A percentile compares a stretch with the other conserved stretches of the same genome.
Evolutionary conservation across 179 eudicot genomes (phyloP).

Genomic region (Camellia oleifera): DNA sequence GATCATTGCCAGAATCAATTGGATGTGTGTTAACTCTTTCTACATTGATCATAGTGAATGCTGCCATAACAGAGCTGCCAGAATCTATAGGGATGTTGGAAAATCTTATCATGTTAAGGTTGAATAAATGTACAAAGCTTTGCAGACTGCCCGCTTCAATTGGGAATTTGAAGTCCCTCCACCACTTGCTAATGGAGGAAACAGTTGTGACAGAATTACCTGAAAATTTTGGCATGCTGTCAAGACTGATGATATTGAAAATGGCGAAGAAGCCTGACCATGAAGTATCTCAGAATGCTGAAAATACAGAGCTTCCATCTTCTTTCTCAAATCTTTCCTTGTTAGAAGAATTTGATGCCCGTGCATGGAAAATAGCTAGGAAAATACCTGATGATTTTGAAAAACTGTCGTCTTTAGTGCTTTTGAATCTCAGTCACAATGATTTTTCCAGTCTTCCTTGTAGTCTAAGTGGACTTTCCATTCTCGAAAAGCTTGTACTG

Average conservation of each 20-base stretch:
- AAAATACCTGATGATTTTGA: constrained; percentile 46
- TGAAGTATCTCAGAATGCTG: constrained; percentile 9
- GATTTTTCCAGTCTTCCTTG: constrained; percentile 51
- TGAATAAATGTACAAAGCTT: constrained; percentile 35
- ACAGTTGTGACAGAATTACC: constrained; percentile 50
- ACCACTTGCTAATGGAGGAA: constrained; percentile 35
- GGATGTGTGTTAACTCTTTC: constrained; percentile 41
- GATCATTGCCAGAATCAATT: constrained; percentile 39
- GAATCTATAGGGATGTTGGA: constrained; percentile 48
- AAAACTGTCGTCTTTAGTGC: constrained; percentile 37
- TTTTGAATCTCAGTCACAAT: constrained; percentile 49
- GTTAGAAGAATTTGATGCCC: constrained; percentile 47
- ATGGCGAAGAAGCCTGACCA: constrained; percentile 27
- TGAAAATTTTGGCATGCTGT: constrained; percentile 52
- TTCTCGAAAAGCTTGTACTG: constrained; percentile 38
- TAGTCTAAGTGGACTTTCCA: constrained; percentile 34
- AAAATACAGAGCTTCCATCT: constrained; percentile 32
- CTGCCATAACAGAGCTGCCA: constrained; percentile 44
- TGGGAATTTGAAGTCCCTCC: constrained; percentile 38
- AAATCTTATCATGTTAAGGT: constrained; percentile 31
- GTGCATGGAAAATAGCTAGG: constrained; percentile 39
- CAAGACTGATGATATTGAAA: constrained; percentile 25
- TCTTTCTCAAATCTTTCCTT: constrained; percentile 42
- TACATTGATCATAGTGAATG: constrained; percentile 23
- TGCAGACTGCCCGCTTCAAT: constrained; percentile 36